Evolutionary conservation across 192 early-diverging fungal species (phyloP), one percentile per base, ranked within the genome.

Genomic region (Chytriomyces hyalinus): DNA sequence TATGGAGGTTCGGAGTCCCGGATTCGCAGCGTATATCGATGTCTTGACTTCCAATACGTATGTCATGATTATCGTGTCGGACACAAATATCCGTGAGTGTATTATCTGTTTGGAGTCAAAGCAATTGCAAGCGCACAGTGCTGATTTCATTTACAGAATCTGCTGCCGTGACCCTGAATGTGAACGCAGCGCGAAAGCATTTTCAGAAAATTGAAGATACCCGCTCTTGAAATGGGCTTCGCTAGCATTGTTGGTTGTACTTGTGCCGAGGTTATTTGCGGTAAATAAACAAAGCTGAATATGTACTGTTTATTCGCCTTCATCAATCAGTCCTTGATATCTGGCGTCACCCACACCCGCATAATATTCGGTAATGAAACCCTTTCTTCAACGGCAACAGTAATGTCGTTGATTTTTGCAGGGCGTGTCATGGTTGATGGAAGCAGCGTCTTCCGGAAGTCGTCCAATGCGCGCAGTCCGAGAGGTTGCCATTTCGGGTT

Each of bases 61-160:
- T 79, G 89, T 94, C n/a, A 91, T 96, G 92, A 89, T 96, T 65
- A 85, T 96, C 51, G 88, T 94, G 85, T 92, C 93, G 4, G 92
- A 96, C 82, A 86, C 93, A 6, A 84, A 83, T 15, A 94, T 96
- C 67, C 91, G 93, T 95, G 88, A 88, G 93, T 84, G 49, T 53
- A 61, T 66, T 63, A 15, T 24, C 24, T 60, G 51, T 67, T n/a
- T 57, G 43, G 50, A 47, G 17, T 7, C 62, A 57, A 36, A 8
- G 49, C 0, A 45, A 61, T 51, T 62, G 7, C n/a, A 48, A 24
- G 22, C 22, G 50, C 6, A 61, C 43, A 65, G 13, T 13, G 15
- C 4, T 48, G 9, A 17, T 49, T 44, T 24, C 4, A 17, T 36
- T 48, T 17, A 57, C 83, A 95, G 93, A 93, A 86, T 92, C 93